Percentiles rank a stretch among this genome's conserved stretches.
Conservation (phyloP, 2,329 filamentous ascomycete genomes). For the Exophiala alcalophila region DNA sequence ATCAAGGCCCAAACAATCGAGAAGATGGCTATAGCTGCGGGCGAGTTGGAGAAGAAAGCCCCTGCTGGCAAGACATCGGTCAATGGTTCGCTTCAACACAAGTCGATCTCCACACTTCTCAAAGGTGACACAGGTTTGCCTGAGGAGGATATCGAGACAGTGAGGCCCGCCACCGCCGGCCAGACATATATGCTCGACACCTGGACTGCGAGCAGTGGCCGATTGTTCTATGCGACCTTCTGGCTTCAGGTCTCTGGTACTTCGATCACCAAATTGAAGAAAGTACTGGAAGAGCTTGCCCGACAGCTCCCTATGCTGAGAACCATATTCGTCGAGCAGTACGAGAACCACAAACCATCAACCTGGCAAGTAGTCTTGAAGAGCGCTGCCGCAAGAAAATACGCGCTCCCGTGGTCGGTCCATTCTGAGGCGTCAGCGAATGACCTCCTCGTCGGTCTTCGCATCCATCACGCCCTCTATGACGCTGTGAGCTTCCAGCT, state of each 20-base stretch:
- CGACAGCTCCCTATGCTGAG: conserved; percentile 62
- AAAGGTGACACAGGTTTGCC: conserved; percentile 38
- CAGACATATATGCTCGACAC: conserved; percentile 77
- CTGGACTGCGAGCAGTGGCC: conserved; percentile 67
- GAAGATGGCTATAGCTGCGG: conserved; percentile 54
- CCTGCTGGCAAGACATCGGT: not conserved
- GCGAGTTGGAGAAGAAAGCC: not conserved
- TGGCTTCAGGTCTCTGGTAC: conserved; percentile 53
- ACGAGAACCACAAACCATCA: conserved; percentile 26
- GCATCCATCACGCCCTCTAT: conserved; percentile 83
- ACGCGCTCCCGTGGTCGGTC: conserved; percentile 19
- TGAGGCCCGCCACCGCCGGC: conserved; percentile 70
- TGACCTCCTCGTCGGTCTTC: conserved; percentile 45
- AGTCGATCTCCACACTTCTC: not conserved
- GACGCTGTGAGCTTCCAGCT: conserved; percentile 74
- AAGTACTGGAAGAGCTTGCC: conserved; percentile 62
- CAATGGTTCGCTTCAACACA: not conserved
- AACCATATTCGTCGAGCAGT: conserved; percentile 56
- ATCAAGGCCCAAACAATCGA: conserved; percentile 62
- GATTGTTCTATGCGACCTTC: conserved; percentile 73
- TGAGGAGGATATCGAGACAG: conserved; percentile 48
- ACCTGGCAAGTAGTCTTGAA: conserved; percentile 24
- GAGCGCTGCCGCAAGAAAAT: conserved; percentile 18
- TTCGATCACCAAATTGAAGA: conserved; percentile 44
- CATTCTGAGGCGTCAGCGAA: not conserved